Percentiles rank a stretch among this genome's conserved stretches.
phyloP scores from a whole-genome alignment of 106 monocot genomes.

The Dendrobium nobile region DNA sequence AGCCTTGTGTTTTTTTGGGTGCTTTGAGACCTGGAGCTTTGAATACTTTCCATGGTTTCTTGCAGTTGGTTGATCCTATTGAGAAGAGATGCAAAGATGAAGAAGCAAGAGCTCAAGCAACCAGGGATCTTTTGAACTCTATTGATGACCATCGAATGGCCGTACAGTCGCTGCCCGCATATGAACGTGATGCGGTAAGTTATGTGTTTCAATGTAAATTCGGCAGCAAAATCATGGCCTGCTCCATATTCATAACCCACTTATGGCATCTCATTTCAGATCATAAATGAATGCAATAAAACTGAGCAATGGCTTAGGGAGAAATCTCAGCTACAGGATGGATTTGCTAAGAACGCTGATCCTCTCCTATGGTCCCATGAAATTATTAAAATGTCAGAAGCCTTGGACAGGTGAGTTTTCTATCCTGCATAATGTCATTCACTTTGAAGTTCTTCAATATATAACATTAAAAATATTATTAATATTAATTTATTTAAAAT shows the following conservation, averaged over 20 bases:
- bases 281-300: slow-evolving; percentile 55
- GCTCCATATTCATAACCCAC: neutral
- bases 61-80: slow-evolving; percentile 76
- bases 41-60: neutral
- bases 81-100: slow-evolving; percentile 69
- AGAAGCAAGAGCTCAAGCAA: slow-evolving; percentile 65
- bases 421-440: neutral
- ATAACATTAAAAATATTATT: no score
- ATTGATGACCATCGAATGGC: slow-evolving; percentile 57
- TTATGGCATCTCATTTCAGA: slow-evolving; percentile 22
- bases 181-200: slow-evolving; percentile 53
- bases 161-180: slow-evolving; percentile 28
- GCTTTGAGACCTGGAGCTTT: neutral
- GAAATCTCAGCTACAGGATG: slow-evolving; percentile 62
- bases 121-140: slow-evolving; percentile 50
- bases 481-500: no score
- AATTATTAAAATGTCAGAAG: slow-evolving; percentile 41
- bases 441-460: no score
- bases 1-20: neutral
- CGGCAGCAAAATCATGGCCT: neutral
- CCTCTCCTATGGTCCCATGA: slow-evolving; percentile 76
- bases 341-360: slow-evolving; percentile 48
- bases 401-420: slow-evolving; percentile 46
- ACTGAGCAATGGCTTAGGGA: slow-evolving; percentile 83
- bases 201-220: neutral